phyloP scores from a whole-genome alignment of 1,284 basidiomycete species.

The Mycena citricolor region DNA sequence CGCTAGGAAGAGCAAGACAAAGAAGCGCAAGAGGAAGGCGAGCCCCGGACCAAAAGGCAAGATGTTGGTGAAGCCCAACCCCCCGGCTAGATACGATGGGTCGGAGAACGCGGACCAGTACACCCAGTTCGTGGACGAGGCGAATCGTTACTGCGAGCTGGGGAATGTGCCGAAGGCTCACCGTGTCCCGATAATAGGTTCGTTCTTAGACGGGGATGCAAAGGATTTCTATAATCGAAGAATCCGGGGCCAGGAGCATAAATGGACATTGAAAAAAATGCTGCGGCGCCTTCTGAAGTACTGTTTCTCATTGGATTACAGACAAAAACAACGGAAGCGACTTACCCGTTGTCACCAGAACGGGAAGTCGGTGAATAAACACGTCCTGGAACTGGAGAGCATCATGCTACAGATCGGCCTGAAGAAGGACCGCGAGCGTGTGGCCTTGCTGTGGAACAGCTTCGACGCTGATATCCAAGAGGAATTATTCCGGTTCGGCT shows the following conservation, averaged over 20 bases:
- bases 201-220: constrained; percentile 2
- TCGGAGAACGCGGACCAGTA: background rate
- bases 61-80: too few species aligned
- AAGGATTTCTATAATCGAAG: constrained; percentile 6
- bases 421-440: constrained; percentile 6
- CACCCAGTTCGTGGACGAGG: constrained; percentile 1
- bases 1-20: too few species aligned
- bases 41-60: too few species aligned
- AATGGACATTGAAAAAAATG: background rate
- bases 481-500: constrained; percentile 1
- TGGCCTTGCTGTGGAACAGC: constrained; percentile 9
- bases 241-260: background rate
- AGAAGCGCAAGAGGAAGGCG: too few species aligned
- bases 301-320: constrained; percentile 11
- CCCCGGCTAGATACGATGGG: constrained; percentile 9
- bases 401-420: background rate
- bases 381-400: constrained; percentile 4
- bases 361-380: constrained; percentile 3
- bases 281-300: constrained; percentile 6
- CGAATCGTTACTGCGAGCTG: background rate
- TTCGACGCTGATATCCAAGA: constrained; percentile 7
- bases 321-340: constrained; percentile 3
- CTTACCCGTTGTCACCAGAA: constrained; percentile 7
- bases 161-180: constrained; percentile 4
- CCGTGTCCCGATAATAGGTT: constrained; percentile 4